phyloP scores from a whole-genome alignment of 148 eudicot genomes.

The Chenopodium formosanum region DNA sequence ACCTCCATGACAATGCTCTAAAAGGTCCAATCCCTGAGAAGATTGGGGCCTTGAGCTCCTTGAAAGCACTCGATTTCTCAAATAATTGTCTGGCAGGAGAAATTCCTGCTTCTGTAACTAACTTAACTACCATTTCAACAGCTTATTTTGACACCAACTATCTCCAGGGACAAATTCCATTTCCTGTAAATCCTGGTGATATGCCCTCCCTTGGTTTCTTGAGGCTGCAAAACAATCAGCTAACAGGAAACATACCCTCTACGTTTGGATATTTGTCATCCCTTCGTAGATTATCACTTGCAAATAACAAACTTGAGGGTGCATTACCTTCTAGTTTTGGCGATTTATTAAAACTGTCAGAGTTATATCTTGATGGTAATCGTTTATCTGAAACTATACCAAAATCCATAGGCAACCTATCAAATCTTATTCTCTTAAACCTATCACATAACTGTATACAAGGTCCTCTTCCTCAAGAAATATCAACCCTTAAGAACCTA shows the following conservation, averaged over 20 bases:
- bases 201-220: conserved; percentile 48
- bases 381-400: conserved; percentile 44
- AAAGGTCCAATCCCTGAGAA: conserved; percentile 33
- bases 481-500: conserved; percentile 39
- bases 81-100: conserved; percentile 34
- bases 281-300: conserved; percentile 43
- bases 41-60: conserved; percentile 36
- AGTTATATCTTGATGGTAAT: conserved; percentile 44
- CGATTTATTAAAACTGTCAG: conserved; percentile 31
- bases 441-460: conserved; percentile 45
- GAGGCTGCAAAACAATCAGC: conserved; percentile 44
- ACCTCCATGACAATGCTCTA: conserved; percentile 39
- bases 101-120: conserved; percentile 40
- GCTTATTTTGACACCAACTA: conserved; percentile 38
- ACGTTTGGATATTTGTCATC: conserved; percentile 39
- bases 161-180: conserved; percentile 55
- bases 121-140: conserved; percentile 32
- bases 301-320: conserved; percentile 46
- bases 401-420: conserved; percentile 37
- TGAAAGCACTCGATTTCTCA: conserved; percentile 45
- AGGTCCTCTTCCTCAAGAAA: conserved; percentile 49
- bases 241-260: conserved; percentile 46
- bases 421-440: conserved; percentile 29
- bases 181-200: conserved; percentile 33
- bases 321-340: conserved; percentile 48